Percentiles rank a stretch among this genome's conserved stretches.
Evolutionary conservation across 768 basidiomycete species (phyloP).

Genomic region (Postia placenta): DNA sequence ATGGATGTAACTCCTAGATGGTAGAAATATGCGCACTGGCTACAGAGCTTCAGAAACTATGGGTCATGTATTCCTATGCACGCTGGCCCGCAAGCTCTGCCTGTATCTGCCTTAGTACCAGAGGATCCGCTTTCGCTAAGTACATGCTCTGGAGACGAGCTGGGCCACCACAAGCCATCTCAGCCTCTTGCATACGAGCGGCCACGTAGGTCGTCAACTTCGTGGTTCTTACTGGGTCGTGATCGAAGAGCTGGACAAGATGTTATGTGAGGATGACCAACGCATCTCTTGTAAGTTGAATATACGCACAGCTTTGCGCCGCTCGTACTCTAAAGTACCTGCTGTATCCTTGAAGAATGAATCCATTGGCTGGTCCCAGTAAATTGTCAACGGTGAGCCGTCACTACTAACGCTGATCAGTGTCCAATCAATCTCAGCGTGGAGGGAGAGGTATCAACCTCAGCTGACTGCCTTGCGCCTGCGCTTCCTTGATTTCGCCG

Average conservation of each 20-base stretch:
- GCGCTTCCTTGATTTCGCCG: constrained; percentile 76
- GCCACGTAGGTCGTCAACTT: constrained; percentile 60
- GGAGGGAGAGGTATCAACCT: background rate
- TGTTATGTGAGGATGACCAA: background rate
- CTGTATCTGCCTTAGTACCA: constrained; percentile 63
- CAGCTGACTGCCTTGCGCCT: constrained; percentile 23
- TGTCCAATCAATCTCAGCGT: background rate
- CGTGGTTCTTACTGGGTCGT: constrained; percentile 64
- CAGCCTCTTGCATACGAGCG: constrained; percentile 55
- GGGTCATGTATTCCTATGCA: background rate
- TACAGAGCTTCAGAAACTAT: no score
- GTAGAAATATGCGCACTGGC: no score
- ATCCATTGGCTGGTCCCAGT: constrained; percentile 66
- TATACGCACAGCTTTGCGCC: constrained; percentile 59
- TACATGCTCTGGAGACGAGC: constrained; percentile 54
- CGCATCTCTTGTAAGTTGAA: no score
- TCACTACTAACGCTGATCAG: background rate
- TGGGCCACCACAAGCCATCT: constrained; percentile 51
- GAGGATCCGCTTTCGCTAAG: constrained; percentile 62
- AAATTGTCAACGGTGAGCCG: constrained; percentile 41
- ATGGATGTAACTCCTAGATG: no score
- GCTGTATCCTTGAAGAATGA: constrained; percentile 59
- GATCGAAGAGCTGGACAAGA: constrained; percentile 51
- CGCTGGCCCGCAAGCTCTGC: constrained; percentile 14
- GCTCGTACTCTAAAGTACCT: constrained; percentile 70